Base-by-base conservation (phyloP, 2,329 filamentous ascomycete species). In the Arthrobotrys iridis region DNA sequence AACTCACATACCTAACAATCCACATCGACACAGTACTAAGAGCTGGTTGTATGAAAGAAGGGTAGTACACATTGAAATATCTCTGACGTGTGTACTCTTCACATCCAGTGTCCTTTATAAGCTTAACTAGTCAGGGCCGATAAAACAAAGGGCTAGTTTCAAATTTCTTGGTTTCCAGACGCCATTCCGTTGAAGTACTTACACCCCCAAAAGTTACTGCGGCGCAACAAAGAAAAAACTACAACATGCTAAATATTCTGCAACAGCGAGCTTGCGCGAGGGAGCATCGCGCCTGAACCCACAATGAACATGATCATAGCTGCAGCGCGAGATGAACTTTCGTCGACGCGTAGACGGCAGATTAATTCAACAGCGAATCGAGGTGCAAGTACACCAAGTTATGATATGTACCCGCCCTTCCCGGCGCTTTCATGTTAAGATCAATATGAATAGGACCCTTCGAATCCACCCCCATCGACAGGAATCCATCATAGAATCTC, bases 201-300 rank as follows among this genome's bases (percentile, higher is more conserved):
- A n/a, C n/a, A n/a, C n/a, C n/a, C n/a, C n/a, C n/a, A n/a, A 33
- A 30, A 4, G 58, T 65, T 65, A 26, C 48, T 11, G 59, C 41
- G 60, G 60, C 48, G 45, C 68, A 74, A 74, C 68, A 74, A 74
- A 74, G 68, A 52, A 66, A 33, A 60, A 57, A 62, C 55, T 70
- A 33, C 66, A 70, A 70, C 66, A 70, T 24, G 26, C 8, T 28
- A 52, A 33, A 10, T 43, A 33, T 26, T 41, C 45, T 28, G n/a
- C 20, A 55, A 60, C 40, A 59, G n/a, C 22, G 33, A 46, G 40
- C 33, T 26, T 33, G 18, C 30, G 15, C 41, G 22, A 40, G 26
- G 41, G 57, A 8, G 37, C 22, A 15, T 13, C 41, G 52, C 52
- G 55, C 28, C 10, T 52, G 24, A 24, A n/a, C 37, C 20, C 18